These are phyloP conservation scores for Alternaria sp. DNA, from an alignment of 2,329 filamentous ascomycete genomes.

Conservation along the genomic window DNA sequence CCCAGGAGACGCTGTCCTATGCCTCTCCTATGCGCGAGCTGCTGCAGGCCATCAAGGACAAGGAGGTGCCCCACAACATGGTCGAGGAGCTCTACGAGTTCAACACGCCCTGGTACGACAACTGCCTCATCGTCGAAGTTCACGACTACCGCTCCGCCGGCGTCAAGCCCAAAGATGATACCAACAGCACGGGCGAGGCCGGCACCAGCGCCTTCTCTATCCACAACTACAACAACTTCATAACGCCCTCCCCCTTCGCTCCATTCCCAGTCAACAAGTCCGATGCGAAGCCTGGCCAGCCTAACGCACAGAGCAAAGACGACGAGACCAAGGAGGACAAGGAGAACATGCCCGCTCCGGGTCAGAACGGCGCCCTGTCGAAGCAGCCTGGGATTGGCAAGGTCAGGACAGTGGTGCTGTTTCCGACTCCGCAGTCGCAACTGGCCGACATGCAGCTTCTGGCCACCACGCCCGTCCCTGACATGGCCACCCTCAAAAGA, in stretches of 20 bases:
- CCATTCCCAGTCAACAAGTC: conserved; percentile 66
- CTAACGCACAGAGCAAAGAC: conserved; percentile 35
- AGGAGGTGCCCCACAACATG: conserved; percentile 89
- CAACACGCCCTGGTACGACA: conserved; percentile 86
- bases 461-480: conserved; percentile 70
- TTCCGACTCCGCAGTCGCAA: conserved; percentile 80
- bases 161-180: conserved; percentile 64
- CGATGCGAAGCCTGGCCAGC: conserved; percentile 34
- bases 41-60: conserved; percentile 77
- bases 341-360: conserved; percentile 66
- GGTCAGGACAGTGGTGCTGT: conserved; percentile 81
- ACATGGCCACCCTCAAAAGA: conserved; percentile 59
- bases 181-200: conserved; percentile 61
- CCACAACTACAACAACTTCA: conserved; percentile 88
- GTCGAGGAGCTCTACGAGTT: conserved; percentile 77
- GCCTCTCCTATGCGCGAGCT: conserved; percentile 88
- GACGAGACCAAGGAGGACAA: conserved; percentile 56
- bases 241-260: conserved; percentile 87
- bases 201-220: conserved; percentile 80
- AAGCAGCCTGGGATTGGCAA: conserved; percentile 63
- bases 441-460: conserved; percentile 80
- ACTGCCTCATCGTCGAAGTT: conserved; percentile 92
- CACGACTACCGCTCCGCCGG: conserved; percentile 81
- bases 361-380: conserved; percentile 51
- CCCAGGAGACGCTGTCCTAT: conserved; percentile 91